phyloP scores from a whole-genome alignment of 768 basidiomycete genomes.

The Baorangia bicolor region DNA sequence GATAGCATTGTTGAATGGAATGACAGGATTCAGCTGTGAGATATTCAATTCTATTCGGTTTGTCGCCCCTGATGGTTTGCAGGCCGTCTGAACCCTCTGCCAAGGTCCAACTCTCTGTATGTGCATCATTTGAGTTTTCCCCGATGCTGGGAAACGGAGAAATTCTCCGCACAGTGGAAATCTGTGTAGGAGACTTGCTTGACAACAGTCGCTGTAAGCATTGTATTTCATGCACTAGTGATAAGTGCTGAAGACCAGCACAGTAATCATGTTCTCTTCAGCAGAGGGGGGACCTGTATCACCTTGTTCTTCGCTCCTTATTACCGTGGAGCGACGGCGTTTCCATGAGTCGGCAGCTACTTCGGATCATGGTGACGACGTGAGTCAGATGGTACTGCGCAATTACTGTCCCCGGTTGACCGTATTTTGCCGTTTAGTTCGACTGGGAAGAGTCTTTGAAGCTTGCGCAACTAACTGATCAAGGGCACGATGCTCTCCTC shows the following conservation, averaged over 20 bases:
- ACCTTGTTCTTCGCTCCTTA: neutral
- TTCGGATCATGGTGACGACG: neutral
- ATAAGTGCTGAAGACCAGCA: neutral
- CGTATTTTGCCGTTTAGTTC: neutral
- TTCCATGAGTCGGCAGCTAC: neutral
- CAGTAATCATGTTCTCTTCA: neutral
- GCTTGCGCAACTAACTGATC: neutral
- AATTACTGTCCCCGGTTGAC: neutral
- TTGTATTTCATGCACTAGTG: neutral
- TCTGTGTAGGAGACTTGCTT: neutral
- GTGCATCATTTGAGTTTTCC: constrained; percentile 2
- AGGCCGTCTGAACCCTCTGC: neutral
- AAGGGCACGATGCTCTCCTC: neutral
- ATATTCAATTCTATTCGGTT: neutral
- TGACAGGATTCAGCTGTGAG: neutral
- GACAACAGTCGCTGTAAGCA: neutral
- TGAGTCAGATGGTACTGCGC: neutral
- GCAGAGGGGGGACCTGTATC: neutral
- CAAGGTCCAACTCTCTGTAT: neutral
- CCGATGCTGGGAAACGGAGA: too few relatives aligned
- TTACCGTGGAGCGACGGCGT: neutral
- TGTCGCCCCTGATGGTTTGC: neutral
- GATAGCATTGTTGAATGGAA: neutral
- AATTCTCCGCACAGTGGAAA: neutral
- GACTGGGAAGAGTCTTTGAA: neutral